Evolutionary conservation across 2,329 filamentous ascomycete species (phyloP).

Genomic region (Alternaria burnsii): DNA sequence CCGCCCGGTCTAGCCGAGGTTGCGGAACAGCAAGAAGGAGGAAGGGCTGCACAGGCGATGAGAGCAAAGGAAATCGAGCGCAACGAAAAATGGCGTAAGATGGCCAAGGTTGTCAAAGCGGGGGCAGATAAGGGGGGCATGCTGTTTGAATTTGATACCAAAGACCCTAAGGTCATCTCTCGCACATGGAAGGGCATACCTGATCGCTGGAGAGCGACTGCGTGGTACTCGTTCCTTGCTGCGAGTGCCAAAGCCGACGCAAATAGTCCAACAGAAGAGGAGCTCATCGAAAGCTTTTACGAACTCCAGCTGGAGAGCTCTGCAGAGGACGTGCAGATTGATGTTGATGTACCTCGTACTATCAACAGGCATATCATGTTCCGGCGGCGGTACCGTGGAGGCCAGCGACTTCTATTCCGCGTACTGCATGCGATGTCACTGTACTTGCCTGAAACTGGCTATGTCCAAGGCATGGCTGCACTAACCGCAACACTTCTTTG

Average conservation of each 20-base stretch:
- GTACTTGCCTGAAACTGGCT: slow-evolving; percentile 89
- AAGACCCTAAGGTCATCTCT: slow-evolving; percentile 80
- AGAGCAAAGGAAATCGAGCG: slow-evolving; percentile 68
- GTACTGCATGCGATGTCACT: slow-evolving; percentile 91
- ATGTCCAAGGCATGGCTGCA: slow-evolving; percentile 97
- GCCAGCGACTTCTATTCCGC: slow-evolving; percentile 86
- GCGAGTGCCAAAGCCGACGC: slow-evolving; percentile 74
- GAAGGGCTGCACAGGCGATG: slow-evolving; percentile 57
- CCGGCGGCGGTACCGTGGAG: slow-evolving; percentile 86
- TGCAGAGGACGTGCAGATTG: slow-evolving; percentile 94
- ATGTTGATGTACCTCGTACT: slow-evolving; percentile 93
- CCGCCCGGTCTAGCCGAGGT: slow-evolving; percentile 62
- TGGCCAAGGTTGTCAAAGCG: slow-evolving; percentile 62
- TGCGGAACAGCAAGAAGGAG: slow-evolving; percentile 55
- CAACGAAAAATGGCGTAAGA: slow-evolving; percentile 73
- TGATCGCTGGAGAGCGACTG: slow-evolving; percentile 90
- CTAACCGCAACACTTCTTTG: slow-evolving; percentile 91
- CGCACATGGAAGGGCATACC: slow-evolving; percentile 98
- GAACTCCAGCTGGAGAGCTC: slow-evolving; percentile 76
- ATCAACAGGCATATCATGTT: slow-evolving; percentile 99
- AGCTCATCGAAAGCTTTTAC: slow-evolving; percentile 76
- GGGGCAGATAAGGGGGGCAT: slow-evolving; percentile 66
- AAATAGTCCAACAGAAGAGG: slow-evolving; percentile 71
- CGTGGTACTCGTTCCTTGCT: slow-evolving; percentile 92
- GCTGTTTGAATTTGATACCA: slow-evolving; percentile 80